Conservation (phyloP, 2,329 filamentous ascomycete genomes). For the Clarireedia paspali region DNA sequence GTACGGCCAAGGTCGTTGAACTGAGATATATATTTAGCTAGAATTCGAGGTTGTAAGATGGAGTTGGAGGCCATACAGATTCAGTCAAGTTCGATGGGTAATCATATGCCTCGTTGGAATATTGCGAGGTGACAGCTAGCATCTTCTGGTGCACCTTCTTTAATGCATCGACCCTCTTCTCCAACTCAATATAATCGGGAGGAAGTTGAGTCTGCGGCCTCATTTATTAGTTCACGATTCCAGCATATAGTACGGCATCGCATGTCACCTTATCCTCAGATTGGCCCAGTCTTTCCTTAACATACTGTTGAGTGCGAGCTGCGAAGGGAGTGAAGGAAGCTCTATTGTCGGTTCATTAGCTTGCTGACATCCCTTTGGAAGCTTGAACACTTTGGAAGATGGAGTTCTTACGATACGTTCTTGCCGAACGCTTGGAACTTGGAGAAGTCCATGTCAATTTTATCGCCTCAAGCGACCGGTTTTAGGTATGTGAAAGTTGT, state of each 20-base stretch:
- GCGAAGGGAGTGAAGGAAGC: constrained; percentile 87
- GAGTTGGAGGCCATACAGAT: constrained; percentile 3
- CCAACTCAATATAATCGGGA: constrained; percentile 94
- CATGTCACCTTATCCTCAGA: constrained; percentile 76
- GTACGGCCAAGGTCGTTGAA: constrained; percentile 95
- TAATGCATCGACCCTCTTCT: constrained; percentile 96
- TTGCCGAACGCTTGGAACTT: constrained; percentile 64
- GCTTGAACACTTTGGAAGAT: constrained; percentile 16
- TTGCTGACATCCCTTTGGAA: constrained; percentile 13
- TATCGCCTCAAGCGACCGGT: neutral
- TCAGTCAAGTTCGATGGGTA: constrained; percentile 86
- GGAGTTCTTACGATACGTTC: constrained; percentile 51
- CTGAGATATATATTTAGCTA: constrained; percentile 1
- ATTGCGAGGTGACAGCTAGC: constrained; percentile 91
- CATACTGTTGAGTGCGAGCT: constrained; percentile 90
- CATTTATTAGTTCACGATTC: neutral
- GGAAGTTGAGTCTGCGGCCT: constrained; percentile 82
- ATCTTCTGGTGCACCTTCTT: constrained; percentile 97
- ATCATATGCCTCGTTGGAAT: constrained; percentile 81
- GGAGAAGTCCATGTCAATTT: constrained; percentile 44
- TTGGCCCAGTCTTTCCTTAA: constrained; percentile 95
- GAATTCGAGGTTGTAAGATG: neutral
- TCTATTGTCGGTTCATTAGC: constrained; percentile 42
- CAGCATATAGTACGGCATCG: neutral
- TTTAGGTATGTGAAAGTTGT: neutral